A percentile compares a stretch with the other conserved stretches of the same genome.
phyloP scores from a whole-genome alignment of 768 basidiomycete genomes.

The Podaxis mareebaensis region DNA sequence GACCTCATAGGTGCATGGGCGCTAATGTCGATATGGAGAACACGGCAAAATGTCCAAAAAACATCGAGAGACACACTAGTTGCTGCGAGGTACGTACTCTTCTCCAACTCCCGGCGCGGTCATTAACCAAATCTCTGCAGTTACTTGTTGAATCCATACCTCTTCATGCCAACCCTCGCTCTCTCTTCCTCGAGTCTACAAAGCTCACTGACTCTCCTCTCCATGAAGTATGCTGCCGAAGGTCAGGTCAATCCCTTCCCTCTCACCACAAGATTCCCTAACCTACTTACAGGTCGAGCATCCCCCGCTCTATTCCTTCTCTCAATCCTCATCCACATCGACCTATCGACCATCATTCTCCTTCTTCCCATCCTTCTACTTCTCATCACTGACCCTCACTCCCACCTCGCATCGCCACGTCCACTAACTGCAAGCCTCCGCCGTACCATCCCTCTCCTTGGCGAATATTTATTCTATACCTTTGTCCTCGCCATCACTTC shows the following conservation, averaged over 20 bases:
- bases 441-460: conserved; percentile 37
- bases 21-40: conserved; percentile 66
- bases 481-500: conserved; percentile 48
- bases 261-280: not conserved
- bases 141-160: conserved; percentile 89
- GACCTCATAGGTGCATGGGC: conserved; percentile 73
- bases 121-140: conserved; percentile 38
- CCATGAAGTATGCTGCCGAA: conserved; percentile 70
- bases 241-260: conserved; percentile 36
- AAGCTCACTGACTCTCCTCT: conserved; percentile 65
- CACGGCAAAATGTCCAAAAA: conserved; percentile 51
- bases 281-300: conserved; percentile 46
- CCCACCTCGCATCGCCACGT: conserved; percentile 66
- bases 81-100: conserved; percentile 59
- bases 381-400: conserved; percentile 58
- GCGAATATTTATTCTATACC: conserved; percentile 55
- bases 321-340: conserved; percentile 63
- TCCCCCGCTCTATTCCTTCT: conserved; percentile 64
- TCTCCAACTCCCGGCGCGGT: not conserved
- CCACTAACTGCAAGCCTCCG: conserved; percentile 31
- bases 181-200: conserved; percentile 83
- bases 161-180: conserved; percentile 76
- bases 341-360: conserved; percentile 73
- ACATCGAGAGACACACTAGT: conserved; percentile 61
- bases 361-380: conserved; percentile 68